These are phyloP conservation scores for Phytophthora hibernalis DNA, from an alignment of 352 stramenopile genomes.

Conservation along the genomic window DNA sequence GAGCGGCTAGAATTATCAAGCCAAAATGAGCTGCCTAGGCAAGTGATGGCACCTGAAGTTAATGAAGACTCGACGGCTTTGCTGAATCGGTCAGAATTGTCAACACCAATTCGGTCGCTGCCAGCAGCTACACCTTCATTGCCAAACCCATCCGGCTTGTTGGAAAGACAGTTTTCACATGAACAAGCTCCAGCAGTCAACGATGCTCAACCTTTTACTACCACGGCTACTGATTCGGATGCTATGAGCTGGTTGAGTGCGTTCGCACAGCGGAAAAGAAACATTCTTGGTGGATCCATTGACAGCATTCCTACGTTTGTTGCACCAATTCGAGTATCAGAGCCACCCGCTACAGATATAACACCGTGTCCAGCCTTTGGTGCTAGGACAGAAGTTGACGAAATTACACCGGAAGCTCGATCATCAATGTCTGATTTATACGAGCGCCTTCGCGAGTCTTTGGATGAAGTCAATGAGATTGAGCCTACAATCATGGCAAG, in stretches of 20 bases:
- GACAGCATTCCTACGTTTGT: constrained; percentile 25
- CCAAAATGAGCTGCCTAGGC: constrained; percentile 8
- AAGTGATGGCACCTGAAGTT: constrained; percentile 24
- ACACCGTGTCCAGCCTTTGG: not conserved
- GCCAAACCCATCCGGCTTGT: not conserved
- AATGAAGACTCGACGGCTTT: constrained; percentile 35
- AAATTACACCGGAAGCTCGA: constrained; percentile 13
- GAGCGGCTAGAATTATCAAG: constrained; percentile 2
- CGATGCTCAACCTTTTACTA: constrained; percentile 1
- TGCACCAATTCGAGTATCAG: constrained; percentile 4
- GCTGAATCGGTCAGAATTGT: constrained; percentile 29
- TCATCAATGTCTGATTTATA: constrained; percentile 29
- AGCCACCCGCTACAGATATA: not conserved
- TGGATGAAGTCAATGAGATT: constrained; percentile 31
- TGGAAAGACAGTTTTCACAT: constrained; percentile 13
- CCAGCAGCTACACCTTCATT: not conserved
- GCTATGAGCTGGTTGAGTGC: constrained; percentile 68
- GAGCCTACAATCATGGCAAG: constrained; percentile 8
- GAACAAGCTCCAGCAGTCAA: not conserved
- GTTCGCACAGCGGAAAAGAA: constrained; percentile 70
- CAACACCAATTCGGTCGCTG: constrained; percentile 4
- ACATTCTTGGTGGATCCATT: constrained; percentile 58
- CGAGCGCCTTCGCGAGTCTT: constrained; percentile 33
- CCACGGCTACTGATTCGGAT: constrained; percentile 32
- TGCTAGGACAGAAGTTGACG: not conserved